Evolutionary conservation across 768 basidiomycete species (phyloP).

Genomic region (Rhodotorula taiwanensis): DNA sequence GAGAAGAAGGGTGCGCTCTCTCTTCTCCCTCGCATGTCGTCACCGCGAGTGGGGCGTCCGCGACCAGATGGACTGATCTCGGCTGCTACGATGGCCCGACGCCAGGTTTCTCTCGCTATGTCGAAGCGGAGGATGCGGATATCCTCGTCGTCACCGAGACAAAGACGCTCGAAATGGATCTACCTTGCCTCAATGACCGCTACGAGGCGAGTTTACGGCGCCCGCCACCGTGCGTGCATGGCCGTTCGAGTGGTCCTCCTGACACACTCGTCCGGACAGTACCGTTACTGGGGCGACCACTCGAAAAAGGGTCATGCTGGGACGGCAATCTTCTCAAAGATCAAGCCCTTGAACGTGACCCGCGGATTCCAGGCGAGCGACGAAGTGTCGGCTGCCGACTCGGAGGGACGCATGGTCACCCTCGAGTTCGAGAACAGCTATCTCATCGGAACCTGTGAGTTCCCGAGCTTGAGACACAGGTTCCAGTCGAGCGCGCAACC

Average conservation of each 20-base stretch:
- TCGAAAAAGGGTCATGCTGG: slow-evolving; percentile 73
- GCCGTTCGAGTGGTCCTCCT: too few species aligned
- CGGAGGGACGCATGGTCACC: slow-evolving; percentile 54
- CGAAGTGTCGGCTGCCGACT: slow-evolving; percentile 54
- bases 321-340: slow-evolving; percentile 70
- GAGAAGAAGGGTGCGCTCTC: slow-evolving; percentile 60
- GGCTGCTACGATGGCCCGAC: too few species aligned
- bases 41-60: too few species aligned
- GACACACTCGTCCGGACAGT: not conserved
- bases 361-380: slow-evolving; percentile 54
- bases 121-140: slow-evolving; percentile 80
- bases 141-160: slow-evolving; percentile 78
- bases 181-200: slow-evolving; percentile 15
- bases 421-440: slow-evolving; percentile 69
- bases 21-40: not conserved
- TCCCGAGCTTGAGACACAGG: too few species aligned
- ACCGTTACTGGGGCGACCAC: slow-evolving; percentile 40
- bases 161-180: slow-evolving; percentile 53
- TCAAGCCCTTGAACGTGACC: slow-evolving; percentile 60
- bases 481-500: too few species aligned
- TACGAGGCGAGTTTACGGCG: too few species aligned
- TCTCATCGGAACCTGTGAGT: slow-evolving; percentile 52
- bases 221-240: too few species aligned
- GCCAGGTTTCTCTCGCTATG: slow-evolving; percentile 65
- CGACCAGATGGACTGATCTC: too few species aligned